Percentiles rank a stretch among this genome's conserved stretches.
These are phyloP conservation scores for Galerina marginata DNA, from an alignment of 768 basidiomycete genomes.

Conservation along the genomic window DNA sequence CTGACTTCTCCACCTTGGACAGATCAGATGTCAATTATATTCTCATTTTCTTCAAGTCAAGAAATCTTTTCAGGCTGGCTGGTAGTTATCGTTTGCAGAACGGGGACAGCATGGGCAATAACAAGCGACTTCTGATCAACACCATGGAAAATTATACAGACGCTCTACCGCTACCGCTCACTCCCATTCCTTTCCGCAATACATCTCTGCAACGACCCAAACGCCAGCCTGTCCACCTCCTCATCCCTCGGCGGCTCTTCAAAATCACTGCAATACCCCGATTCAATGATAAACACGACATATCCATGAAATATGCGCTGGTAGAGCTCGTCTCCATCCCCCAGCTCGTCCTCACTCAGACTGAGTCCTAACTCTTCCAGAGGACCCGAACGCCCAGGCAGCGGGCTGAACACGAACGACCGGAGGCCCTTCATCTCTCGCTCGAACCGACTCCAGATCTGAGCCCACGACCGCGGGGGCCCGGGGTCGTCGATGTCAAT, in stretches of 20 bases:
- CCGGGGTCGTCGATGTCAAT: not conserved
- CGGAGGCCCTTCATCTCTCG: not conserved
- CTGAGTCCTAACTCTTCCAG: not conserved
- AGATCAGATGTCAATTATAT: no score
- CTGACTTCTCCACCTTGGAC: no score
- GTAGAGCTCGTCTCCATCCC: not conserved
- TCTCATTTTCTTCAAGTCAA: no score
- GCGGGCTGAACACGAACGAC: not conserved
- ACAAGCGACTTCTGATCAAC: no score
- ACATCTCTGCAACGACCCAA: conserved; percentile 1
- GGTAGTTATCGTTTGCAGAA: no score
- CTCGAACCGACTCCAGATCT: not conserved
- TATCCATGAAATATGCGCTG: not conserved
- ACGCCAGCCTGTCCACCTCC: not conserved
- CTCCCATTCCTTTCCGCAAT: not conserved
- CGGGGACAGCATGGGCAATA: no score
- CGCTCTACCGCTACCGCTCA: not conserved
- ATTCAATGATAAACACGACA: not conserved
- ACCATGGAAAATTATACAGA: no score
- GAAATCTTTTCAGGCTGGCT: no score
- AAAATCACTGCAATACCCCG: not conserved
- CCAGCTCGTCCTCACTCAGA: not conserved
- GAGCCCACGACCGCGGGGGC: not conserved
- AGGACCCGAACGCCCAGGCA: not conserved
- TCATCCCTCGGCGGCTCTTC: not conserved